phyloP scores from a whole-genome alignment of 73 alveolate genomes.

The Tetrahymena borealis region DNA sequence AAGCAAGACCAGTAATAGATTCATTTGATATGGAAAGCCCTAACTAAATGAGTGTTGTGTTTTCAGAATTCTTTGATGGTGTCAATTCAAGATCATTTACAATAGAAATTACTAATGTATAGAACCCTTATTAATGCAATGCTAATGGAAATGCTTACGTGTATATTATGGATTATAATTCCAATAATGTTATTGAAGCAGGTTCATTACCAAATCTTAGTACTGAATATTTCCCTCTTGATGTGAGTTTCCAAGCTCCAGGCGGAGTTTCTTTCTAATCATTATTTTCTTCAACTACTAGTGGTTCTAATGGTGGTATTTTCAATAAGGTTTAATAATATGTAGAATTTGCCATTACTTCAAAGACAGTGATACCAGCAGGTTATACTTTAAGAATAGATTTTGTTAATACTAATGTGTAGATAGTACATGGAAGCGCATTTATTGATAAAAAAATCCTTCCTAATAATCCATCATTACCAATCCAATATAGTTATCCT shows the following conservation, averaged over 20 bases:
- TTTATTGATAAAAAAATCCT: not conserved
- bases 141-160: not conserved
- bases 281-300: not conserved
- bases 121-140: not conserved
- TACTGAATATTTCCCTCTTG: not conserved
- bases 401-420: not conserved
- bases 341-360: not conserved
- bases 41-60: not conserved
- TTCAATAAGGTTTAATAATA: not conserved
- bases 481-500: not conserved
- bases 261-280: not conserved
- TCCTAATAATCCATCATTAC: not conserved
- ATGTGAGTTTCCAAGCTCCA: not conserved
- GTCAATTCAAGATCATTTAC: not conserved
- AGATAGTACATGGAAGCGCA: not conserved
- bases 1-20: not conserved
- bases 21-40: not conserved
- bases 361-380: not conserved
- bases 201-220: not conserved
- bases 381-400: not conserved
- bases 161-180: not conserved
- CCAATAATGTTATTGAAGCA: not conserved
- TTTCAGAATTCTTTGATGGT: not conserved
- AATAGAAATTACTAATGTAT: not conserved
- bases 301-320: not conserved